Base-by-base conservation (phyloP, 2,329 filamentous ascomycete genomes). In the Plenodomus lindquistii region DNA sequence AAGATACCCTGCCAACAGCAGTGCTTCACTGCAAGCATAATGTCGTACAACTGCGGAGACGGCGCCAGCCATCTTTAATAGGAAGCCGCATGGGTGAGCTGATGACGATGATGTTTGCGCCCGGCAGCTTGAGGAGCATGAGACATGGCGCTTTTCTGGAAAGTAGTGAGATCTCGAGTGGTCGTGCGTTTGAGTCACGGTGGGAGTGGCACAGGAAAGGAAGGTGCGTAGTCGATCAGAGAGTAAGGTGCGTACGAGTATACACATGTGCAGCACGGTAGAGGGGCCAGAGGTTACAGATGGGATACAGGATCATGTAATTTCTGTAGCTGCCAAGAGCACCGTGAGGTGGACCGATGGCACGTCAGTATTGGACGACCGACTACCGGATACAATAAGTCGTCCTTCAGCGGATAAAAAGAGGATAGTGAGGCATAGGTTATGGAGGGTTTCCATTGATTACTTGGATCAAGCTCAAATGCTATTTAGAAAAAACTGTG, bases 401-500 rank as follows among this genome's bases (percentile, higher is more conserved):
- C 27, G 15, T 13, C 4, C 11, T 8, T 15, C 27, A 31, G 4
- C 27, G 11, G 27, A 15, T 11, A 13, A 8, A 31, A 8, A 4
- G 11, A 13, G 15, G 27, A 8, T 4, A 15, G 6, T 15, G 15
- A 42, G 18, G 22, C 4, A 42, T 9, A 4, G 19, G 29, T 29
- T 21, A 35, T 31, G 16, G 31, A 31, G 13, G n/a, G 6, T 31
- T 31, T 8, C 27, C 27, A 31, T 31, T 31, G 27, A 8, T 31
- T 31, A 15, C 10, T 31, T 31, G 27, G 27, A 31, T 31, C 27
- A 31, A 31, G 27, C 7, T 69, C 67, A 11, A 69, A 69, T 17
- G 70, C 67, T 20, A 59, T 67, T 42, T 72, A 60, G 35, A 18
- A 18, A n/a, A 18, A 43, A 17, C 20, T 39, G 44, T 42, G 42